Conservation (phyloP, 345 rosid genomes). For the Rhizophora apiculata region DNA sequence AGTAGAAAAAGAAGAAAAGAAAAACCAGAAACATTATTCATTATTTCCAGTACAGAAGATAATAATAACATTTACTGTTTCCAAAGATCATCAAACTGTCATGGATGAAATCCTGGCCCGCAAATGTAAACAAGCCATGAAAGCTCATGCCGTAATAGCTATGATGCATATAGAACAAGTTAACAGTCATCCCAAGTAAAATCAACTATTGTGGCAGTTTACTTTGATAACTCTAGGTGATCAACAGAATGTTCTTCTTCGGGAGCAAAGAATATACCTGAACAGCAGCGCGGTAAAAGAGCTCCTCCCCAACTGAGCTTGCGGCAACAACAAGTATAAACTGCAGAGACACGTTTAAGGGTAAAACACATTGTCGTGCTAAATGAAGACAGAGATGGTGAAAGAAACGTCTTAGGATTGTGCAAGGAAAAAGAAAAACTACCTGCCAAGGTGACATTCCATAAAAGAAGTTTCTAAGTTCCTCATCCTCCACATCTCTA, state of each 20-base stretch:
- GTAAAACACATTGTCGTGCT: slow-evolving; percentile 8
- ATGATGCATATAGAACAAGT: no score
- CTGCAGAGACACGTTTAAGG: slow-evolving; percentile 34
- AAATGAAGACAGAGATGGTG: neutral
- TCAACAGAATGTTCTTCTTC: neutral
- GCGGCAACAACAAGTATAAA: slow-evolving; percentile 79
- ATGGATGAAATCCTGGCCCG: neutral
- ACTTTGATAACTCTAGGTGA: neutral
- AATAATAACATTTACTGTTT: neutral
- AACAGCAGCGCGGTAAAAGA: slow-evolving; percentile 93
- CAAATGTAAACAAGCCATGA: neutral
- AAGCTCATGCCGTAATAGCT: neutral
- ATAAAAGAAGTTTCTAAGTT: slow-evolving; percentile 87
- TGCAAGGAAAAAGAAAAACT: neutral
- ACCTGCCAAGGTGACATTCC: slow-evolving; percentile 99
- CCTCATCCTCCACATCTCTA: slow-evolving; percentile 98
- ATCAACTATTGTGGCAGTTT: neutral
- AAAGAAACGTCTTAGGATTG: slow-evolving; percentile 2
- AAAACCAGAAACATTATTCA: neutral
- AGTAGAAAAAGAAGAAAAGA: neutral
- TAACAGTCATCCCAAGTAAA: neutral
- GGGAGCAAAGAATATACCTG: slow-evolving; percentile 51
- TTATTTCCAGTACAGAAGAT: neutral
- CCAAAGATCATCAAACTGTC: neutral
- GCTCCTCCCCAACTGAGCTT: slow-evolving; percentile 98